Conservation (phyloP, 164 flowering plant genomes). For the Pachysandra terminalis region DNA sequence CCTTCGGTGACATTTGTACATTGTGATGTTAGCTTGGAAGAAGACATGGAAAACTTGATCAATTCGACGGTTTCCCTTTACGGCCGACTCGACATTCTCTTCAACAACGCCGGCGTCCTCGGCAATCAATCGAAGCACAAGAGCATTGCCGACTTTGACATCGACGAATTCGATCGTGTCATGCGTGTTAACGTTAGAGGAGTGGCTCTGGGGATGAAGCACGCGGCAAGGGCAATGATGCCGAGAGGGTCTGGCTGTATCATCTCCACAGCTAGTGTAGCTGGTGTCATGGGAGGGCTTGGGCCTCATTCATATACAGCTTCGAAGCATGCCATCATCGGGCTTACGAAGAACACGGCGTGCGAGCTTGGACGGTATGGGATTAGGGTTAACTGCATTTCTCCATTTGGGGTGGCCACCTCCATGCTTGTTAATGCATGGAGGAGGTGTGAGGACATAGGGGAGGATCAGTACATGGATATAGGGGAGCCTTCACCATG, state of each 20-base stretch:
- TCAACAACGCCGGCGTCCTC: slow-evolving; percentile 84
- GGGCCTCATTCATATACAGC: slow-evolving; percentile 87
- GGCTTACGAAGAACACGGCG: slow-evolving; percentile 75
- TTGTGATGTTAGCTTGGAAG: slow-evolving; percentile 73
- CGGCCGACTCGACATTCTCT: slow-evolving; percentile 68
- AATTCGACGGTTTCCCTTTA: slow-evolving; percentile 36
- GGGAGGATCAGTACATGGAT: slow-evolving; percentile 27
- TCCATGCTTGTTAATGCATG: slow-evolving; percentile 72
- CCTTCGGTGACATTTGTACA: slow-evolving; percentile 52
- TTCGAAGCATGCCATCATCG: slow-evolving; percentile 81
- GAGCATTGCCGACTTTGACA: slow-evolving; percentile 65
- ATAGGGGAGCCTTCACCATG: slow-evolving; percentile 23
- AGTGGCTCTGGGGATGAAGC: slow-evolving; percentile 69
- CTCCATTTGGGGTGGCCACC: slow-evolving; percentile 92
- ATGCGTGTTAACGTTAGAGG: slow-evolving; percentile 74
- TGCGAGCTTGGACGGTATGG: slow-evolving; percentile 78
- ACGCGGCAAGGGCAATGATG: slow-evolving; percentile 75
- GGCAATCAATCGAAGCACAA: slow-evolving; percentile 65
- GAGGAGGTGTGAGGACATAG: slow-evolving; percentile 32
- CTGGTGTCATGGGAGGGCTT: slow-evolving; percentile 76
- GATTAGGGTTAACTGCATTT: slow-evolving; percentile 80
- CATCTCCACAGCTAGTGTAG: slow-evolving; percentile 72
- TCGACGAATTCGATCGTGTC: slow-evolving; percentile 57
- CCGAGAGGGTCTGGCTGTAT: slow-evolving; percentile 58
- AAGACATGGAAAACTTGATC: slow-evolving; percentile 44